Evolutionary conservation across 2,329 filamentous ascomycete species (phyloP).

Genomic region (Ramichloridium luteum): DNA sequence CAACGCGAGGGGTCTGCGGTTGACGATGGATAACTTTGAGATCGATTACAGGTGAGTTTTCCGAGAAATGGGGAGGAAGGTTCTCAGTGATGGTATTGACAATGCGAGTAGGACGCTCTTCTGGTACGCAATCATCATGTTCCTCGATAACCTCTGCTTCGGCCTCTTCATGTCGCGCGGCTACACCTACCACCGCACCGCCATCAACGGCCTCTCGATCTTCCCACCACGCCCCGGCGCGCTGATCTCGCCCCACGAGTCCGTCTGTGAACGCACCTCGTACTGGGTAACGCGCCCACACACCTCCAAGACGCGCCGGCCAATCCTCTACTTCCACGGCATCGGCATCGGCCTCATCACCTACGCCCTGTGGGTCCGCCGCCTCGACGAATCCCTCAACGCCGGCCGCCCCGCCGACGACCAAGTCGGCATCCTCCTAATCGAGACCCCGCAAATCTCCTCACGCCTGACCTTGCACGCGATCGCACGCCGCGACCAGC

Average conservation of each 20-base stretch:
- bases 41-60: conserved; percentile 29
- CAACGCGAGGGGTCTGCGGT: conserved; percentile 44
- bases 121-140: conserved; percentile 47
- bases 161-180: conserved; percentile 14
- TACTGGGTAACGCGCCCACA: conserved; percentile 57
- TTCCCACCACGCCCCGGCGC: conserved; percentile 48
- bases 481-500: conserved; percentile 40
- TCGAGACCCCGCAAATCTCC: conserved; percentile 55
- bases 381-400: conserved; percentile 35
- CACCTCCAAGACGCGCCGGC: conserved; percentile 43
- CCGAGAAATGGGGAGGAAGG: conserved; percentile 9
- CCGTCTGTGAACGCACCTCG: conserved; percentile 39
- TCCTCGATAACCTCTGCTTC: conserved; percentile 37
- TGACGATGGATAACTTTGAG: conserved; percentile 52
- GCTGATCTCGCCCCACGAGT: conserved; percentile 35
- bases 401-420: conserved; percentile 23
- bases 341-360: conserved; percentile 56
- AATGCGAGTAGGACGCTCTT: conserved; percentile 38
- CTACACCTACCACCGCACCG: conserved; percentile 16
- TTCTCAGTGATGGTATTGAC: too few species aligned
- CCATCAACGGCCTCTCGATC: conserved; percentile 31
- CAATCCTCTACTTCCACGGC: conserved; percentile 58
- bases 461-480: conserved; percentile 44
- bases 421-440: conserved; percentile 49
- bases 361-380: conserved; percentile 37